A percentile compares a stretch with the other conserved stretches of the same genome.
Evolutionary conservation across 495 filamentous ascomycete genomes (phyloP).

Genomic region (Glonium stellatum): DNA sequence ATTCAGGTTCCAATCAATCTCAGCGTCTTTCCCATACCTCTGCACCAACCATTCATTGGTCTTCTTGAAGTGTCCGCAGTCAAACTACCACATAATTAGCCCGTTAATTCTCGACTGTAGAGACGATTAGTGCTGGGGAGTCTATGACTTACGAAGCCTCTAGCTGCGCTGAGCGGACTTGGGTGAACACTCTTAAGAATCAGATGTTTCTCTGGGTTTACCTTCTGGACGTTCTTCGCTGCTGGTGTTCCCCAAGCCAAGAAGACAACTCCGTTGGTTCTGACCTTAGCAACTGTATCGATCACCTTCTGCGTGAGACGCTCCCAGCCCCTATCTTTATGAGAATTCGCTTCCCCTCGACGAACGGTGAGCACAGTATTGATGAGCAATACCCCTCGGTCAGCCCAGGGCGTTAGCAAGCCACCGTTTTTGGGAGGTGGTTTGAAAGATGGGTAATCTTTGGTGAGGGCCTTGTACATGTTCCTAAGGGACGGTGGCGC

Average conservation of each 20-base stretch:
- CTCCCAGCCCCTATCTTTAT: conserved; percentile 84
- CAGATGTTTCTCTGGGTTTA: conserved; percentile 64
- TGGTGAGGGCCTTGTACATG: conserved; percentile 79
- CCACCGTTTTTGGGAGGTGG: conserved; percentile 69
- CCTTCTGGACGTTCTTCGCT: conserved; percentile 59
- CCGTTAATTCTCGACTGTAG: not conserved
- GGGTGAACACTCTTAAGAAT: conserved; percentile 85
- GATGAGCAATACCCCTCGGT: conserved; percentile 81
- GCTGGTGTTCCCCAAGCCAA: conserved; percentile 87
- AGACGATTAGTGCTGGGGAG: not conserved
- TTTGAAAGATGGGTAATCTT: conserved; percentile 77
- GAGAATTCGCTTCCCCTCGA: conserved; percentile 76
- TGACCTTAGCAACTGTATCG: conserved; percentile 68
- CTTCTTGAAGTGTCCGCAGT: conserved; percentile 78
- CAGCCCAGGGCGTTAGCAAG: conserved; percentile 84
- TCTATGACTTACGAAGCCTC: conserved; percentile 56
- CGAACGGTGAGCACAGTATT: conserved; percentile 92
- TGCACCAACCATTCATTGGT: conserved; percentile 81
- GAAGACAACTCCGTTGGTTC: conserved; percentile 80
- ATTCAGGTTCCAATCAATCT: conserved; percentile 80
- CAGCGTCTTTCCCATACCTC: conserved; percentile 68
- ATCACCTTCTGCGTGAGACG: conserved; percentile 83
- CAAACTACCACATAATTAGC: conserved; percentile 47
- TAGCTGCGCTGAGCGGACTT: conserved; percentile 72
- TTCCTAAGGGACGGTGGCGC: conserved; percentile 84